Base-by-base conservation (phyloP, 192 early-diverging fungal genomes). In the Tieghemiomyces parasiticus region DNA sequence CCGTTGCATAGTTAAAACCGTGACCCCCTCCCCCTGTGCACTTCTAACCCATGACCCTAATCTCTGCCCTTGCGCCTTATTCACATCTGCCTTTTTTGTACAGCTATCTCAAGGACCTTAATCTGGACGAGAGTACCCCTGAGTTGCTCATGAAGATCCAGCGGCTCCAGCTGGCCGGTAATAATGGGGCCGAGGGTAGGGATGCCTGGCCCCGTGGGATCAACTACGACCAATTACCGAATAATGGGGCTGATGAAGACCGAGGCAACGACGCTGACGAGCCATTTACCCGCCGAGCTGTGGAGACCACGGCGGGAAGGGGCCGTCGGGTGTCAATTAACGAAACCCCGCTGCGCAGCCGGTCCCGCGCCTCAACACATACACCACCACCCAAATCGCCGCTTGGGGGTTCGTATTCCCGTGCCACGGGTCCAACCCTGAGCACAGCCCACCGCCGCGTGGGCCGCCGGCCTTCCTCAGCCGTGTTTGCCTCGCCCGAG, bases 271-370 rank as follows among this genome's bases (percentile, higher is more conserved):
- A n/a, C n/a, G n/a, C n/a, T n/a, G n/a, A n/a, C n/a, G n/a, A n/a
- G n/a, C n/a, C n/a, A n/a, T n/a, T n/a, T n/a, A n/a, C n/a, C n/a
- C n/a, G n/a, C n/a, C n/a, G n/a, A n/a, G n/a, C n/a, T n/a, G n/a
- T n/a, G n/a, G n/a, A n/a, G n/a, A n/a, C n/a, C n/a, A n/a, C n/a
- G n/a, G n/a, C n/a, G n/a, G 38, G 38, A 10, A 42, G 38, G 16
- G 8, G 8, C 38, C 50, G 50, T 2, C 50, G 50, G 16, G 50
- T 52, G 20, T 52, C 50, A 14, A 52, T 52, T 8, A 30, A 13
- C 16, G 50, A 52, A 8, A 52, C 50, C 8, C 50, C 50, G 26
- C 50, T 52, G 50, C 50, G 50, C 30, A 52, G 50, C 50, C 50
- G 50, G 14, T 52, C 50, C 24, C 50, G 50, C 2, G 16, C 50